Base-by-base conservation (phyloP, 306 rosid genomes). In the Fragaria iinumae region DNA sequence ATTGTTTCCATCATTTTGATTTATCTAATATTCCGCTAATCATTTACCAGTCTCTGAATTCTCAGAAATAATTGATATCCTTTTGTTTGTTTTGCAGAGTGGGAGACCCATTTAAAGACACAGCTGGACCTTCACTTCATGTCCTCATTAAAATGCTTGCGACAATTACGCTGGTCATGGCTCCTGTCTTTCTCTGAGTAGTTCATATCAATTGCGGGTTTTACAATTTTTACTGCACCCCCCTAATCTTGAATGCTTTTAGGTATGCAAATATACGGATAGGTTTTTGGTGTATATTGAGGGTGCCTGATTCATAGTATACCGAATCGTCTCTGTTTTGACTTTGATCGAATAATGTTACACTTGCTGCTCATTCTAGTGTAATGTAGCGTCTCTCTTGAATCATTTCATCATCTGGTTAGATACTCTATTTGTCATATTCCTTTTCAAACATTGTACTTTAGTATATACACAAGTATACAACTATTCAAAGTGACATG, bases 81-180 rank as follows among this genome's bases (percentile, higher is more conserved):
- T n/a, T 57, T 81, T 0, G 11, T 67, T 82, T 27, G 72, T 80
- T 39, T 63, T 65, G 89, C 91, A 95, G 99, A 21, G 97, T 95
- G 83, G 97, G 99, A 70, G 99, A 95, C 69, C 99, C 98, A 20
- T 95, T 95, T 86, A 95, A 95, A 86, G 99, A 95, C 90, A 95
- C 99, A 29, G 98, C 98, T 8, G 99, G 99, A 80, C 99, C 99
- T 79, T 95, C 97, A 29, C 79, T 95, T 75, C 99, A 95, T 75
- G 99, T 95, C 21, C 98, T 95, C 50, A 95, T 95, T 55, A 95
- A 95, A 88, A 89, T 95, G 99, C 99, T 95, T 32, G 89, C 99
- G 27, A 95, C 99, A 9, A 92, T 95, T 48, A 95, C 99, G 0
- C 89, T 95, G 25, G 99, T 95, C 43, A 95, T 95, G 99, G 99